Evolutionary conservation across 2,329 filamentous ascomycete species (phyloP), one percentile per base, ranked within the genome.

Genomic region (Ophiocordyceps camponoti-leonardi): DNA sequence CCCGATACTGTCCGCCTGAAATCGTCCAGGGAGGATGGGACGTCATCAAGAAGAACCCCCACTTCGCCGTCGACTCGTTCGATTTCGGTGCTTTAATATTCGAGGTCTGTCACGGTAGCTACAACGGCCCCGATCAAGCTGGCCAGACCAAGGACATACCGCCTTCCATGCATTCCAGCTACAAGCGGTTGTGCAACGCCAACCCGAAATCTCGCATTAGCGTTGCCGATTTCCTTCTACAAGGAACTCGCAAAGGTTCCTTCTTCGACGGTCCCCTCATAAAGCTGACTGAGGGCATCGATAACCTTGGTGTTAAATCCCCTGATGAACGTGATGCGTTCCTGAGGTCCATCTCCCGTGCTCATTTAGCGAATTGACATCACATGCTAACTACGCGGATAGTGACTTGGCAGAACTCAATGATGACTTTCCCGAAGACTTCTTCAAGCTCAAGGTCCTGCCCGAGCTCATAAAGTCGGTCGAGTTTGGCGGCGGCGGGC

Each of bases 401-500:
- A 73, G 70, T 46, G 86, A 94, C 56, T 74, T 98, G 6, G 86
- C 94, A 52, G 73, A 83, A 48, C 72, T 95, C 6, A 83, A 86
- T 0, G 86, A 95, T 52, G 88, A 98, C 61, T 95, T 96, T 49
- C 92, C 92, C 0, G 90, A 95, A 58, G 92, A 96, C 48, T 98
- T 94, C 61, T 94, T 96, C 71, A 94, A 93, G 59, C 84, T 94
- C 73, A 98, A 96, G 58, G 79, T 98, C 4, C 71, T 98, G 10
- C 92, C 92, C 0, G 92, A 98, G 58, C 68, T 98, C 28, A 72
- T 98, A n/a, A 98, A 96, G 59, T 94, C 88, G 0, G 87, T 96
- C n/a, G 92, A 98, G 57, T 98, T 95, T 61, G 92, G 92, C 8
- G 92, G 90, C 12, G 92, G 92, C 26, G 92, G 92, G 0, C 85